A percentile compares a stretch with the other conserved stretches of the same genome.
phyloP scores from a whole-genome alignment of 192 early-diverging fungal genomes.

The Coemansia umbellata region DNA sequence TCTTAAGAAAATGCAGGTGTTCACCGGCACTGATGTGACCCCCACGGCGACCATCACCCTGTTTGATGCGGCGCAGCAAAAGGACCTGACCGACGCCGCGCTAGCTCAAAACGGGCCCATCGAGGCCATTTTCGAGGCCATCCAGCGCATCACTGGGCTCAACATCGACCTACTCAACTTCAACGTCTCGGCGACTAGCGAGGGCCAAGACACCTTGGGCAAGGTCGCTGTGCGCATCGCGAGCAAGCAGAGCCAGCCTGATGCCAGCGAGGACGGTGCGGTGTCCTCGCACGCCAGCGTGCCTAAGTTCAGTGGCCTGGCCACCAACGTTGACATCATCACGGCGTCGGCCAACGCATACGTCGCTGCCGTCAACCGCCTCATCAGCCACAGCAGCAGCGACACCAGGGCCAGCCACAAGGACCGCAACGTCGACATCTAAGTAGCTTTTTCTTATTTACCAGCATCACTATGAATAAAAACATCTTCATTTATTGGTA shows the following conservation, averaged over 20 bases:
- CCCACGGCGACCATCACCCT: slow-evolving; percentile 81
- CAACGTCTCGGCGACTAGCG: slow-evolving; percentile 82
- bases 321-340: slow-evolving; percentile 83
- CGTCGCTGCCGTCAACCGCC: slow-evolving; percentile 76
- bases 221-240: slow-evolving; percentile 78
- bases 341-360: slow-evolving; percentile 86
- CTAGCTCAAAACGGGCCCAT: slow-evolving; percentile 80
- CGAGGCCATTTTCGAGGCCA: slow-evolving; percentile 83
- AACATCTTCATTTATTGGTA: too few relatives aligned
- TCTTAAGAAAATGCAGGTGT: slow-evolving; percentile 72
- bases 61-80: slow-evolving; percentile 52
- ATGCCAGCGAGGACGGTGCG: slow-evolving; percentile 5
- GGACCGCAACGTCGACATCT: slow-evolving; percentile 46
- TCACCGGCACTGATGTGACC: slow-evolving; percentile 68
- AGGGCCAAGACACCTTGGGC: slow-evolving; percentile 84
- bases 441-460: neutral
- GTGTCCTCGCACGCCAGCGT: slow-evolving; percentile 20
- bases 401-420: slow-evolving; percentile 34
- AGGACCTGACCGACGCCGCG: slow-evolving; percentile 67
- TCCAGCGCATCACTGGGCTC: slow-evolving; percentile 78
- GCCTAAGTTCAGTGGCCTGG: slow-evolving; percentile 67
- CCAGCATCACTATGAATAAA: too few relatives aligned
- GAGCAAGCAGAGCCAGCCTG: slow-evolving; percentile 53
- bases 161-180: slow-evolving; percentile 76
- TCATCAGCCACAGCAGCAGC: slow-evolving; percentile 26